These are phyloP conservation scores for Lyophyllum decastes DNA, from an alignment of 768 basidiomycete species.

Conservation along the genomic window DNA sequence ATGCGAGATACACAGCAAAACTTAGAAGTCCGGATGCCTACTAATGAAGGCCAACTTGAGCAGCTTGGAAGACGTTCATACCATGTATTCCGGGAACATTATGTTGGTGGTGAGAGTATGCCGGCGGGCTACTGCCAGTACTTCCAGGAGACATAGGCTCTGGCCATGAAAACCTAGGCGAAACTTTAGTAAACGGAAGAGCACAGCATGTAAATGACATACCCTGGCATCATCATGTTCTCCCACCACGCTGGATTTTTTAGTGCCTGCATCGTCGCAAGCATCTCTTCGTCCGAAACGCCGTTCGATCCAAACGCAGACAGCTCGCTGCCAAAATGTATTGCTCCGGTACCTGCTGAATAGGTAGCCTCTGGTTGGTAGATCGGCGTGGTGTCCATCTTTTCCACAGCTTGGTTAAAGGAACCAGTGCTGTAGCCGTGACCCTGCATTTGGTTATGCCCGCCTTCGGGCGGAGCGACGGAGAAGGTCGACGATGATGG, in stretches of 20 bases:
- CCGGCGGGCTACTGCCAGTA: constrained; percentile 20
- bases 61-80: constrained; percentile 14
- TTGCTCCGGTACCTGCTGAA: constrained; percentile 38
- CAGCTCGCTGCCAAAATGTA: constrained; percentile 43
- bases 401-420: constrained; percentile 19
- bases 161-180: constrained; percentile 31
- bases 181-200: background rate
- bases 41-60: constrained; percentile 15
- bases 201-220: constrained; percentile 7
- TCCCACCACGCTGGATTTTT: constrained; percentile 75
- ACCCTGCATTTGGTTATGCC: constrained; percentile 19
- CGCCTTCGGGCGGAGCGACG: constrained; percentile 21
- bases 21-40: background rate
- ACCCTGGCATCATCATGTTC: constrained; percentile 89
- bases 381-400: constrained; percentile 36
- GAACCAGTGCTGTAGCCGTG: constrained; percentile 15
- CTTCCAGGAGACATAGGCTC: constrained; percentile 28
- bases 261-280: constrained; percentile 74
- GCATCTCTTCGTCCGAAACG: constrained; percentile 54
- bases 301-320: constrained; percentile 29
- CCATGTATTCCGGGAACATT: constrained; percentile 10
- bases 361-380: constrained; percentile 52
- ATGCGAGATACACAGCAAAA: background rate
- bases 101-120: constrained; percentile 13
- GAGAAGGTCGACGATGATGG: constrained; percentile 31